phyloP scores from a whole-genome alignment of 495 filamentous ascomycete species.

The Aspergillus nidulans region DNA sequence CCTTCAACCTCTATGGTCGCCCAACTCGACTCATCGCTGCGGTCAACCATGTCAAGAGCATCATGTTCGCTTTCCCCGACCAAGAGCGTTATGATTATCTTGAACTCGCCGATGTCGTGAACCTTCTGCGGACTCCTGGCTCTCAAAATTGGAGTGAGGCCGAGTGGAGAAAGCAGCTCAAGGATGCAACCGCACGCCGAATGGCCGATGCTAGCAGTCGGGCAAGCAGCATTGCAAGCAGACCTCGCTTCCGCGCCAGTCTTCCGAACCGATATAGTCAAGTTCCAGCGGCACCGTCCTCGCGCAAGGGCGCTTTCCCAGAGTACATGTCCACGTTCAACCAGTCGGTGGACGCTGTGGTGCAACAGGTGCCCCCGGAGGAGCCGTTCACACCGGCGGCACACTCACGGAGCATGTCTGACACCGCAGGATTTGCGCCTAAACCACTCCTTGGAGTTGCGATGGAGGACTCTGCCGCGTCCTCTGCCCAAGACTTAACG shows the following conservation, averaged over 20 bases:
- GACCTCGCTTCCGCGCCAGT: conserved; percentile 63
- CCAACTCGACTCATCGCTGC: conserved; percentile 84
- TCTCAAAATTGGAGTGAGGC: conserved; percentile 77
- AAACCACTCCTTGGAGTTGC: conserved; percentile 23
- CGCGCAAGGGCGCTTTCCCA: conserved; percentile 43
- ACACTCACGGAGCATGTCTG: conserved; percentile 54
- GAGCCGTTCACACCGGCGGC: conserved; percentile 37
- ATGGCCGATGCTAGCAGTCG: conserved; percentile 54
- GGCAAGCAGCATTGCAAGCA: conserved; percentile 57
- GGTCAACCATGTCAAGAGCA: conserved; percentile 73
- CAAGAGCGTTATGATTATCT: conserved; percentile 86
- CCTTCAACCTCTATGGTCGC: conserved; percentile 87
- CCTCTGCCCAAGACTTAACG: conserved; percentile 40
- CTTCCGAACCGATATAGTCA: conserved; percentile 48
- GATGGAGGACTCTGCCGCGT: conserved; percentile 30
- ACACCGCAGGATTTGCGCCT: conserved; percentile 34
- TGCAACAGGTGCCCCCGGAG: conserved; percentile 25
- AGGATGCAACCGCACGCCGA: conserved; percentile 80
- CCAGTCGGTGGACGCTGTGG: conserved; percentile 35
- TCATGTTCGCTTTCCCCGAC: conserved; percentile 98
- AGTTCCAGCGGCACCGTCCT: conserved; percentile 32
- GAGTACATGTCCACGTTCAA: conserved; percentile 43
- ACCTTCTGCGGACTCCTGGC: conserved; percentile 70
- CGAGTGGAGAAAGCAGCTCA: conserved; percentile 87
- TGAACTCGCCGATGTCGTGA: conserved; percentile 78